Evolutionary conservation across 2,329 filamentous ascomycete genomes (phyloP).

Genomic region (Chrysoporthe puriensis): DNA sequence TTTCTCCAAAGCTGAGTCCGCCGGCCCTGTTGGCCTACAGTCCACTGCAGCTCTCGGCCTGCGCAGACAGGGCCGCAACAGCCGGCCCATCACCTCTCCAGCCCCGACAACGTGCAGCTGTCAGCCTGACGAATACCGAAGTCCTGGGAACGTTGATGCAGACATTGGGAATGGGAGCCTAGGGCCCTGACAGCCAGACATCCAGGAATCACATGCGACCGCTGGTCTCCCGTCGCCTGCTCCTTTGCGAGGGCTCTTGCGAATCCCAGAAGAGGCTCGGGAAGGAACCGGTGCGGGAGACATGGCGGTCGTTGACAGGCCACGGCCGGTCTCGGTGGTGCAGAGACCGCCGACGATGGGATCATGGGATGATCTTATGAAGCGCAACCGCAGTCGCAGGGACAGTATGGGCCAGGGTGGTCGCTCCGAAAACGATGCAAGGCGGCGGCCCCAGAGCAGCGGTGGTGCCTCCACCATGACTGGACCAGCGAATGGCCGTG

Average conservation of each 20-base stretch:
- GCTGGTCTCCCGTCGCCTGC: not conserved
- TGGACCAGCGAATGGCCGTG: not conserved
- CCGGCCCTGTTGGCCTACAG: not conserved
- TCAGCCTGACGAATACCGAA: not conserved
- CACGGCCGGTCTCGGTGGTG: conserved; percentile 10
- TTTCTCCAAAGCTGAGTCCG: not conserved
- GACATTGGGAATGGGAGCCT: not conserved
- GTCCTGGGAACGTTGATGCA: not conserved
- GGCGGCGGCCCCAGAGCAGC: conserved; percentile 19
- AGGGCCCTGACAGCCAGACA: not conserved
- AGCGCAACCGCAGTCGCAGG: conserved; percentile 22
- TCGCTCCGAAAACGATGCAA: conserved; percentile 16
- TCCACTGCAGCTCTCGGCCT: not conserved
- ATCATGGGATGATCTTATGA: conserved; percentile 28
- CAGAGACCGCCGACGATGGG: conserved; percentile 20
- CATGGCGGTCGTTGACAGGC: conserved; percentile 24
- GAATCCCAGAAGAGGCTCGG: not conserved
- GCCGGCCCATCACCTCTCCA: not conserved
- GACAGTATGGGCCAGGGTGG: conserved; percentile 9
- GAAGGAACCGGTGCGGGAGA: not conserved
- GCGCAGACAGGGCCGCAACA: not conserved
- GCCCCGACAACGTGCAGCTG: not conserved
- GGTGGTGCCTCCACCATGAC: not conserved
- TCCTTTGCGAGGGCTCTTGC: not conserved
- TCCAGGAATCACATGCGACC: conserved; percentile 5